Evolutionary conservation across 805 yeast species (phyloP), one percentile per base, ranked within the genome.

Genomic region (Peterozyma toletana): DNA sequence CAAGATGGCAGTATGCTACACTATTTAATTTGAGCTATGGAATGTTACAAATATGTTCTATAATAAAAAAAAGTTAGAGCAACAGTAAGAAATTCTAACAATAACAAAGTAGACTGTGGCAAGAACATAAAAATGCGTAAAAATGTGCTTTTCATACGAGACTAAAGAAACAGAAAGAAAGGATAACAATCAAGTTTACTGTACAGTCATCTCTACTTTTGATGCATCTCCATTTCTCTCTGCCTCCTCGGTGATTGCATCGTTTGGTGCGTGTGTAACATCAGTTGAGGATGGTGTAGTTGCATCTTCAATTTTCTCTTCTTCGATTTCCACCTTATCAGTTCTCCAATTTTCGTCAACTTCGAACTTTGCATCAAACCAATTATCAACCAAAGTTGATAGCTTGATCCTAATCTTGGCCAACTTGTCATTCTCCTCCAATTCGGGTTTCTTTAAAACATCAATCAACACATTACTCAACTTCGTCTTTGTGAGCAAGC

Each of bases 181-280:
- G 27, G 27, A n/a, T 42, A 38, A 15, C 30, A 40, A 11, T 42
- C 52, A 17, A 29, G 44, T 11, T 40, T 21, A 21, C 27, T 21
- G 27, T 21, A 21, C 7, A 21, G 27, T 7, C 27, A 30, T 7
- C 15, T 40, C 40, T 10, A 11, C 34, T 29, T 3, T 21, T 15
- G 29, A 33, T n/a, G 29, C 38, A 13, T 15, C 17, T n/a, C 18
- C 40, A 9, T 48, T 56, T 11, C 45, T 52, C 6, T 53, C 62
- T 21, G 44, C 53, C 18, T 40, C 50, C 10, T 38, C 42, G 18
- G 42, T 44, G 15, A 36, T 45, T 17, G 37, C 52, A 9, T 47
- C 54, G 10, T 51, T 53, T 17, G 27, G 27, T 7, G 27, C 27
- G 44, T 2, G 16, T 44, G 6, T 37, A 50, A 16, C 37, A 48